These are phyloP conservation scores for Phytophthora citricola DNA, from an alignment of 352 stramenopile genomes.

Conservation along the genomic window DNA sequence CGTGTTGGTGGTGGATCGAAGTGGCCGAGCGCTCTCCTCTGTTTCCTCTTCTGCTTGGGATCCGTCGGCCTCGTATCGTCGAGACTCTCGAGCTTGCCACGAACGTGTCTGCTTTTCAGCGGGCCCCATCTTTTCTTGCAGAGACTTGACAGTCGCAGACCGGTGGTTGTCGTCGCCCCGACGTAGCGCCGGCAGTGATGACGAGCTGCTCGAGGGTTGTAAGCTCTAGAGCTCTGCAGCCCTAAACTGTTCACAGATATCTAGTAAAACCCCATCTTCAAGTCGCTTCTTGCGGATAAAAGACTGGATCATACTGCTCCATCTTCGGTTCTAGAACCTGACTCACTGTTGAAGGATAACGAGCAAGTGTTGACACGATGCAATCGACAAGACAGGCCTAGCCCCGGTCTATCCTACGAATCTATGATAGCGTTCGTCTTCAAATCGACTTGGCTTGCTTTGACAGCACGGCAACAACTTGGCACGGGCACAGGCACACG, in stretches of 20 bases:
- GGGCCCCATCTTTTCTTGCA: conserved; percentile 7
- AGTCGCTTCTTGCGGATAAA: too few relatives aligned
- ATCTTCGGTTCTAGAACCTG: conserved; percentile 19
- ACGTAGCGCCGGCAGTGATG: background rate
- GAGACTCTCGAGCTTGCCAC: conserved; percentile 12
- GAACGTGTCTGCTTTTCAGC: conserved; percentile 23
- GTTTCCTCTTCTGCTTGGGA: conserved; percentile 15
- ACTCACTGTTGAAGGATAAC: conserved; percentile 24
- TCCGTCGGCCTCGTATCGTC: conserved; percentile 5
- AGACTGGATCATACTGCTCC: background rate
- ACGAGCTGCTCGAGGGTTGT: background rate
- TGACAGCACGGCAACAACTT: conserved; percentile 25
- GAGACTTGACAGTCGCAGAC: conserved; percentile 29
- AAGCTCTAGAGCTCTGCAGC: background rate
- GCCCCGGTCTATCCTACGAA: conserved; percentile 1
- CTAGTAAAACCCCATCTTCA: conserved; percentile 23
- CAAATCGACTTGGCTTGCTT: conserved; percentile 8
- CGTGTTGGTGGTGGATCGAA: background rate
- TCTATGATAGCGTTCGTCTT: background rate
- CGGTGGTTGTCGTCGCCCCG: conserved; percentile 18
- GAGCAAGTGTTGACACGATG: conserved; percentile 30
- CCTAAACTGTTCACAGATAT: conserved; percentile 20
- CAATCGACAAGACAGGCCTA: conserved; percentile 13
- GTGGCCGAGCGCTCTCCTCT: background rate
- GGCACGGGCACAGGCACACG: too few relatives aligned